phyloP scores from a whole-genome alignment of 768 basidiomycete species.

The Suillus subluteus region DNA sequence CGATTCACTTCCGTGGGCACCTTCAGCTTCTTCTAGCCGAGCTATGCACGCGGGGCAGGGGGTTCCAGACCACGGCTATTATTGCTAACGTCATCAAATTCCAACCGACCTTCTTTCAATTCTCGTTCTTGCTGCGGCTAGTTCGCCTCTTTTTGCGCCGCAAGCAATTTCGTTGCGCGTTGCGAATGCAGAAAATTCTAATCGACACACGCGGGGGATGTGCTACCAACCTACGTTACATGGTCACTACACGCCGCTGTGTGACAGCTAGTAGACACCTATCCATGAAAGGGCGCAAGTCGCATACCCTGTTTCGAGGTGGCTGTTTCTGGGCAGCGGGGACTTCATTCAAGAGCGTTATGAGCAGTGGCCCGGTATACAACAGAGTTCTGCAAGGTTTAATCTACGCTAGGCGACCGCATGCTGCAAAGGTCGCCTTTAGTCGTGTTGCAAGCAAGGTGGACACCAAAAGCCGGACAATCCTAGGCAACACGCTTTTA shows the following conservation, averaged over 20 bases:
- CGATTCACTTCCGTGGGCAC: constrained; percentile 43
- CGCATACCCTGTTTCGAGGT: background rate
- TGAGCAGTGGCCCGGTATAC: constrained; percentile 25
- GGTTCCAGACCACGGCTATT: constrained; percentile 40
- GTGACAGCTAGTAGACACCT: background rate
- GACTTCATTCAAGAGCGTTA: background rate
- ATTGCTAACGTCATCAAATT: constrained; percentile 42
- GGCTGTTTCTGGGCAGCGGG: background rate
- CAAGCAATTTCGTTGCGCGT: constrained; percentile 39
- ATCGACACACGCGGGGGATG: background rate
- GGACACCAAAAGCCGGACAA: constrained; percentile 39
- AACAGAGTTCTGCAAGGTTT: constrained; percentile 30
- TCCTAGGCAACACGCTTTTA: constrained; percentile 61
- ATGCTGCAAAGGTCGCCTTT: constrained; percentile 49
- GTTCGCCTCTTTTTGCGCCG: constrained; percentile 43
- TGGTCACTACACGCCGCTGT: background rate
- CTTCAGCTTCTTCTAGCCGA: constrained; percentile 47
- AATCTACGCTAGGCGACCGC: constrained; percentile 44
- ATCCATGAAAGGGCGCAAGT: background rate
- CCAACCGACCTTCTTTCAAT: constrained; percentile 44
- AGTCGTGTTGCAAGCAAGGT: constrained; percentile 29
- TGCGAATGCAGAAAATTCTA: background rate
- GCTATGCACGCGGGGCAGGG: constrained; percentile 43
- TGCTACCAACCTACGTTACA: background rate
- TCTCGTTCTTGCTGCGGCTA: constrained; percentile 39